phyloP scores from a whole-genome alignment of 2,329 filamentous ascomycete species.

The Blastomyces parvus region DNA sequence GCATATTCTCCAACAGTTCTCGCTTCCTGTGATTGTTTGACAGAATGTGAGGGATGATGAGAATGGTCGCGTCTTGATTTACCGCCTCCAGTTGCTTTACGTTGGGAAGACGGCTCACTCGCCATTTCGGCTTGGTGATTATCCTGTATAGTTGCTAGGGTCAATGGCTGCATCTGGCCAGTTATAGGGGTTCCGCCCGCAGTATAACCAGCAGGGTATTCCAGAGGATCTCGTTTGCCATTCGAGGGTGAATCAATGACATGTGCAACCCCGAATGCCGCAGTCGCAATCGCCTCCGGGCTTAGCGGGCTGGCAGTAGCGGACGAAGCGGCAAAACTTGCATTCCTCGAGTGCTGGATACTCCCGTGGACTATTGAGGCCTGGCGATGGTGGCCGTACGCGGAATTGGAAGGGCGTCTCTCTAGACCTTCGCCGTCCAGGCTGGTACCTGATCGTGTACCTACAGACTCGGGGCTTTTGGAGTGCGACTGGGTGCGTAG shows the following conservation, averaged over 20 bases:
- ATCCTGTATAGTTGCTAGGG: constrained; percentile 33
- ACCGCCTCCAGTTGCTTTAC: constrained; percentile 48
- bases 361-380: constrained; percentile 92
- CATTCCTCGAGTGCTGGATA: constrained; percentile 79
- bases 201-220: constrained; percentile 22
- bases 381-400: constrained; percentile 83
- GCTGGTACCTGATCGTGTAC: constrained; percentile 26
- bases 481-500: constrained; percentile 34
- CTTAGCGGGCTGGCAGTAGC: constrained; percentile 72
- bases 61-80: constrained; percentile 59
- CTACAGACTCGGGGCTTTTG: constrained; percentile 33
- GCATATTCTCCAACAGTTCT: constrained; percentile 98
- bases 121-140: constrained; percentile 23
- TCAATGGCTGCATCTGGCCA: constrained; percentile 21
- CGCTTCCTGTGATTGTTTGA: constrained; percentile 59
- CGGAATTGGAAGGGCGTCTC: constrained; percentile 37
- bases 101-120: constrained; percentile 25
- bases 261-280: constrained; percentile 46
- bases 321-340: constrained; percentile 59
- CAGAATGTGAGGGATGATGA: constrained; percentile 67
- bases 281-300: constrained; percentile 70
- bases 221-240: constrained; percentile 27
- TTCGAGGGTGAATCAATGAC: constrained; percentile 38
- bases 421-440: constrained; percentile 32
- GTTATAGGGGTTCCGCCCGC: constrained; percentile 35